Percentiles rank a stretch among this genome's conserved stretches.
Conservation (phyloP, 2,329 filamentous ascomycete genomes). For the Aspergillus sp. region DNA sequence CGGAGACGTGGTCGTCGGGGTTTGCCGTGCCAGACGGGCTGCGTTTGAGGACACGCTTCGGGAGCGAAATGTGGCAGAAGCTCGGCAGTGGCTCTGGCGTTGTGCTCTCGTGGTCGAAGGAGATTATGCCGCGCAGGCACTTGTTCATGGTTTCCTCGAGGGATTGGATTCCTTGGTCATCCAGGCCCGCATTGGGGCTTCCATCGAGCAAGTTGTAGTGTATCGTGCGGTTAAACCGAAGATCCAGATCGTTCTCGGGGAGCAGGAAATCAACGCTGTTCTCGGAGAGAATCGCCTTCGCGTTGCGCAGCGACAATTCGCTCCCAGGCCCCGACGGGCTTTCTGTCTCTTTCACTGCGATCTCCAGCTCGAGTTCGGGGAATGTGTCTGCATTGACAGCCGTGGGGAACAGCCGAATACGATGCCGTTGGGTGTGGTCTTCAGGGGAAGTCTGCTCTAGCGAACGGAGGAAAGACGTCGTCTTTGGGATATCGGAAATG, state of each 20-base stretch:
- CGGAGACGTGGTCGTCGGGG: slow-evolving; percentile 7
- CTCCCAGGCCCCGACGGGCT: too few species aligned
- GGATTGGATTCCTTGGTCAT: slow-evolving; percentile 10
- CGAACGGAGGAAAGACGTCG: slow-evolving; percentile 21
- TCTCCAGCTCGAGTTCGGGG: slow-evolving; percentile 27
- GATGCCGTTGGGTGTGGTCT: slow-evolving; percentile 12
- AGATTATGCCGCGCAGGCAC: slow-evolving; percentile 14
- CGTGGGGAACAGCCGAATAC: slow-evolving; percentile 27
- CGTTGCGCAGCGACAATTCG: too few species aligned
- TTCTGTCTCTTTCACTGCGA: slow-evolving; percentile 6
- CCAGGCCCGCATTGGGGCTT: slow-evolving; percentile 1
- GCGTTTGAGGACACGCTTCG: slow-evolving; percentile 12
- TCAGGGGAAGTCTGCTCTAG: slow-evolving; percentile 11
- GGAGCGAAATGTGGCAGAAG: slow-evolving; percentile 23
- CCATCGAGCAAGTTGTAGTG: slow-evolving; percentile 19
- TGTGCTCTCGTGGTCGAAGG: slow-evolving; percentile 3
- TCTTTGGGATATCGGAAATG: slow-evolving; percentile 23
- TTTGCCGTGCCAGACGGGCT: not conserved
- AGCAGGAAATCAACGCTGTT: slow-evolving; percentile 30
- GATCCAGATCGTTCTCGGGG: slow-evolving; percentile 28
- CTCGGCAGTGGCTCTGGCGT: slow-evolving; percentile 19
- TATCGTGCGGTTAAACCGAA: slow-evolving; percentile 29
- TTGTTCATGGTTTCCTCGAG: slow-evolving; percentile 15
- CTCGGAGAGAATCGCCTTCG: slow-evolving; percentile 11
- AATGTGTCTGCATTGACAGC: slow-evolving; percentile 11